Evolutionary conservation across 257 asterid genomes (phyloP).

Genomic region (Solanum virginianum): DNA sequence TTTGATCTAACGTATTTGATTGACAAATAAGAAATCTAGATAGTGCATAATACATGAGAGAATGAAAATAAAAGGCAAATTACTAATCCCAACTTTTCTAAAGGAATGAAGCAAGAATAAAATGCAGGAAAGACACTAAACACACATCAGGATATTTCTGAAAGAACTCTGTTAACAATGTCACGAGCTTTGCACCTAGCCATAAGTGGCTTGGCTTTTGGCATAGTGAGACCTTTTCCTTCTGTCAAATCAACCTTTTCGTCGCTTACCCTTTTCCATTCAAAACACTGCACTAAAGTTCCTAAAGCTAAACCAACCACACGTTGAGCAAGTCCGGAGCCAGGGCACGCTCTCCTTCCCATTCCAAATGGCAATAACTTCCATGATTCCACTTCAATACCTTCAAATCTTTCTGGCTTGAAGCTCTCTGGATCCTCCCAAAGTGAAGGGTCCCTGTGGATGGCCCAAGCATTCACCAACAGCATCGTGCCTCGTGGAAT

Average conservation of each 20-base stretch:
- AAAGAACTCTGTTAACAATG: slow-evolving; percentile 1
- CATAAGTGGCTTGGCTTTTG: slow-evolving; percentile 28
- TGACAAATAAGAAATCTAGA: neutral
- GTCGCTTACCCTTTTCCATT: slow-evolving; percentile 34
- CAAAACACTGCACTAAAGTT: slow-evolving; percentile 42
- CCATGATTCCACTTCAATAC: slow-evolving; percentile 3
- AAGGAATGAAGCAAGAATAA: neutral
- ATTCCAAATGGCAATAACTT: slow-evolving; percentile 54
- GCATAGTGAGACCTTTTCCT: slow-evolving; percentile 32
- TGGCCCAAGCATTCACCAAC: slow-evolving; percentile 51
- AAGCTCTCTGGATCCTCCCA: slow-evolving; percentile 48
- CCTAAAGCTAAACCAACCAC: slow-evolving; percentile 36
- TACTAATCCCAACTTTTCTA: neutral
- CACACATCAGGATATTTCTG: neutral
- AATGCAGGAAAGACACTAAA: neutral
- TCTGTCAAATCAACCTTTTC: slow-evolving; percentile 33
- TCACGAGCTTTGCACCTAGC: slow-evolving; percentile 28
- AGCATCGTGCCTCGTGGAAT: slow-evolving; percentile 39
- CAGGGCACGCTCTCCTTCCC: slow-evolving; percentile 75
- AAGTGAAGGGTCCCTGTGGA: slow-evolving; percentile 42
- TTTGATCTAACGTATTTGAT: neutral
- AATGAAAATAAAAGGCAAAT: neutral
- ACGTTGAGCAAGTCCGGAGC: slow-evolving; percentile 35
- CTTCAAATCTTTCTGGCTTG: slow-evolving; percentile 44
- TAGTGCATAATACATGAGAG: neutral